phyloP scores from a whole-genome alignment of 495 filamentous ascomycete genomes.

The Penicillium daleae region DNA sequence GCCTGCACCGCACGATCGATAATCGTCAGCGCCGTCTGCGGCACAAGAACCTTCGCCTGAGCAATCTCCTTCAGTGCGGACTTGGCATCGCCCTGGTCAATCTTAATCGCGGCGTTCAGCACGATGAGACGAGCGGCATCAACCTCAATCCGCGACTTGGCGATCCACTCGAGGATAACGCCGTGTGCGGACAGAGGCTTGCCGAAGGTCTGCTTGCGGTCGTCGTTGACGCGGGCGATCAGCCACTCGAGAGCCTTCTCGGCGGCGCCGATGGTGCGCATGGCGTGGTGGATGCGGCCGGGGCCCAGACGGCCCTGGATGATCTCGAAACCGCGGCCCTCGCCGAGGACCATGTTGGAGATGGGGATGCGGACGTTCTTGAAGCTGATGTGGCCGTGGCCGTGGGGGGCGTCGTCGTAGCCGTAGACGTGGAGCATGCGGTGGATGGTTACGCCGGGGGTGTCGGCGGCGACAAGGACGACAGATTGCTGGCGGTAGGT shows the following conservation, averaged over 20 bases:
- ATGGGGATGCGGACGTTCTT: slow-evolving; percentile 80
- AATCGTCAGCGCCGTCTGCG: slow-evolving; percentile 72
- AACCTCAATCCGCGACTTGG: slow-evolving; percentile 85
- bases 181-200: slow-evolving; percentile 80
- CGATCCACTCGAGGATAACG: slow-evolving; percentile 92
- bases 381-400: slow-evolving; percentile 88
- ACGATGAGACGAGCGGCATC: slow-evolving; percentile 85
- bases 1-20: slow-evolving; percentile 89
- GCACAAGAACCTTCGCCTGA: slow-evolving; percentile 84
- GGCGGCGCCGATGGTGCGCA: slow-evolving; percentile 86
- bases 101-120: slow-evolving; percentile 87
- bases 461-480: slow-evolving; percentile 75
- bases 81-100: slow-evolving; percentile 81
- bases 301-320: slow-evolving; percentile 92
- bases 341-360: slow-evolving; percentile 80
- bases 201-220: slow-evolving; percentile 82
- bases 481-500: slow-evolving; percentile 88
- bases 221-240: slow-evolving; percentile 86
- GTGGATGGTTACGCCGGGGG: slow-evolving; percentile 78
- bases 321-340: slow-evolving; percentile 94
- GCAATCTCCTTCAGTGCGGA: slow-evolving; percentile 82
- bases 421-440: slow-evolving; percentile 89
- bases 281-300: slow-evolving; percentile 91
- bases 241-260: slow-evolving; percentile 88
- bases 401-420: slow-evolving; percentile 93